Conservation (phyloP, 2,329 filamentous ascomycete genomes). For the Aplosporella prunicola region DNA sequence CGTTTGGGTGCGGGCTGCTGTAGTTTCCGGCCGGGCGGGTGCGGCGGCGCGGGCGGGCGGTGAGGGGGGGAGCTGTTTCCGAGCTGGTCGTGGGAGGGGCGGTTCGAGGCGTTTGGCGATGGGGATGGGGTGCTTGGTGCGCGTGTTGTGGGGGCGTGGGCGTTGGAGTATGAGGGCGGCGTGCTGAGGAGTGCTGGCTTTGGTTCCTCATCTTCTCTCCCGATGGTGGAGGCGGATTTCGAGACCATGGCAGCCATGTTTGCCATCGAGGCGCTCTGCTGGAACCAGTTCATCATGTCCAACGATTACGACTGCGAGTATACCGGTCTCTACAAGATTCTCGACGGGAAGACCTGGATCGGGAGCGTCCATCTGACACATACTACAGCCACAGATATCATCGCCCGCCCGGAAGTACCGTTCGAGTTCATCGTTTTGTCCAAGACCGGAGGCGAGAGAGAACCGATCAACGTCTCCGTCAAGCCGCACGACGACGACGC, state of each 20-base stretch:
- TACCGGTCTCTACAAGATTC: not conserved
- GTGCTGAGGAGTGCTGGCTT: not conserved
- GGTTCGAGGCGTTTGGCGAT: not conserved
- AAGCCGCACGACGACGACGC: too few species aligned
- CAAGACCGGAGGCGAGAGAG: too few species aligned
- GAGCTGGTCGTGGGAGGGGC: not conserved
- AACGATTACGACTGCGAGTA: not conserved
- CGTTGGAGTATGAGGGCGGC: not conserved
- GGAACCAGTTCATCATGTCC: not conserved
- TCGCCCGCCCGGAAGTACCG: too few species aligned
- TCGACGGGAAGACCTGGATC: not conserved
- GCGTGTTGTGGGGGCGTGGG: not conserved
- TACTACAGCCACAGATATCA: not conserved
- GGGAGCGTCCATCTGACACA: not conserved
- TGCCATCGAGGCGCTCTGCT: not conserved
- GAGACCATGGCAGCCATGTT: not conserved
- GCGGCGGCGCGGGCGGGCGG: not conserved
- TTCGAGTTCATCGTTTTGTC: too few species aligned
- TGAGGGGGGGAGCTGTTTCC: not conserved
- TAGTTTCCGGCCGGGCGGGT: not conserved
- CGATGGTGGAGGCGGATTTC: not conserved
- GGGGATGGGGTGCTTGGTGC: not conserved
- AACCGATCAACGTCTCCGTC: too few species aligned
- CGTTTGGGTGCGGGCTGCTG: not conserved
- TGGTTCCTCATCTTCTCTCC: not conserved